These are phyloP conservation scores for Aspergillus haitiensis DNA, from an alignment of 495 filamentous ascomycete genomes.

Conservation along the genomic window DNA sequence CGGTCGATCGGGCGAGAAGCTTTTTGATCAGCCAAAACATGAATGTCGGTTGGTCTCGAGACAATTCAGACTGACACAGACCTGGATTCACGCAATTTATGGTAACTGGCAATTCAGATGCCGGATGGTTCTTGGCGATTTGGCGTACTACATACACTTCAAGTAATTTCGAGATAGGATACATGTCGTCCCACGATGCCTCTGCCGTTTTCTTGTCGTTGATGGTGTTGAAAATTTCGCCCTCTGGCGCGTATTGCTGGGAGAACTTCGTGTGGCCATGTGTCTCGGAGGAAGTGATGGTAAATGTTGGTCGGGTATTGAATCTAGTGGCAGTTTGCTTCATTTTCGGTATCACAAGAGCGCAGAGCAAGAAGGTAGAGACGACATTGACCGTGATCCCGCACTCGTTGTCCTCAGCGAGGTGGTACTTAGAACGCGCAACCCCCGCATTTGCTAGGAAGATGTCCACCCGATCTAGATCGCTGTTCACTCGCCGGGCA, in stretches of 20 bases:
- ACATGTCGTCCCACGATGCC: conserved; percentile 1
- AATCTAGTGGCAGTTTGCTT: conserved; percentile 17
- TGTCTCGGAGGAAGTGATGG: conserved; percentile 8
- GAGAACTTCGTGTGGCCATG: conserved; percentile 5
- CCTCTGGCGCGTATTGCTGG: neutral
- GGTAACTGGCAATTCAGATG: conserved; percentile 30
- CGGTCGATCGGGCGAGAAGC: conserved; percentile 20
- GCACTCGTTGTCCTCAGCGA: conserved; percentile 36
- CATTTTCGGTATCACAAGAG: conserved; percentile 31
- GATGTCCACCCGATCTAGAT: conserved; percentile 32
- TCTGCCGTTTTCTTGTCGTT: neutral
- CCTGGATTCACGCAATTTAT: conserved; percentile 52
- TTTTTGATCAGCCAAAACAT: conserved; percentile 14
- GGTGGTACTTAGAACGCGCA: conserved; percentile 18
- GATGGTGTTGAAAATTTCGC: neutral
- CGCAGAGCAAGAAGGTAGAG: conserved; percentile 38
- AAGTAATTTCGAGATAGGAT: conserved; percentile 10
- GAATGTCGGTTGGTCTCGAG: conserved; percentile 16
- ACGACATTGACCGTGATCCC: conserved; percentile 47
- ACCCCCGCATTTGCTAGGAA: conserved; percentile 41
- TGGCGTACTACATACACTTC: neutral
- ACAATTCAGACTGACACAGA: conserved; percentile 29
- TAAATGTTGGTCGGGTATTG: neutral
- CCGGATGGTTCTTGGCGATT: neutral
- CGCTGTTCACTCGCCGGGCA: conserved; percentile 21